phyloP scores from a whole-genome alignment of 371 early-diverging fungal species.

The Rhizopus sp. region DNA sequence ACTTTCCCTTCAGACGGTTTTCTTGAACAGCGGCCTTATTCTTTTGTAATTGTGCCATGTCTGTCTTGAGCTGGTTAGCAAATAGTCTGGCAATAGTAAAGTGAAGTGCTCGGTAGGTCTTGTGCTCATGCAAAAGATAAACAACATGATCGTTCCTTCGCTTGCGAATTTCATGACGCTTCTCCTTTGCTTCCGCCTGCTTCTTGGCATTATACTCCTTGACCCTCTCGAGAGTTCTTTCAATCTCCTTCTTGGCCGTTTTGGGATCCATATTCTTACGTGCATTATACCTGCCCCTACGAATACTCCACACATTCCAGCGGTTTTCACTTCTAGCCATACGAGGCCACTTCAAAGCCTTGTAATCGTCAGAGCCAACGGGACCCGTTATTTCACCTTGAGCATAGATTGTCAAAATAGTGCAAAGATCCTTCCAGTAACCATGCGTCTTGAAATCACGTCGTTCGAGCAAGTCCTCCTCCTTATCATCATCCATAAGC shows the following conservation, averaged over 20 bases:
- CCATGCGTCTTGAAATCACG: constrained; percentile 40
- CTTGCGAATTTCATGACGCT: constrained; percentile 19
- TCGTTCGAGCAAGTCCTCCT: constrained; percentile 5
- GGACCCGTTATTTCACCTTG: constrained; percentile 29
- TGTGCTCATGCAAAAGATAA: constrained; percentile 25
- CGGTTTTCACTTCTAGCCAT: neutral
- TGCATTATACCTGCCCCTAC: constrained; percentile 7
- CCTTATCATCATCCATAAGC: constrained; percentile 11
- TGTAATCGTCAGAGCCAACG: constrained; percentile 5
- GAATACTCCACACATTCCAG: constrained; percentile 4
- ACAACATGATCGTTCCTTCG: constrained; percentile 26
- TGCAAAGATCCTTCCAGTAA: constrained; percentile 60
- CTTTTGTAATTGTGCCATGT: constrained; percentile 38
- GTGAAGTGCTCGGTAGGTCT: constrained; percentile 45
- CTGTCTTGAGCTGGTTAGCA: constrained; percentile 50
- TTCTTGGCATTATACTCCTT: constrained; percentile 17
- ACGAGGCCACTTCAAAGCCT: constrained; percentile 25
- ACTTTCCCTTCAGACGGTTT: constrained; percentile 2
- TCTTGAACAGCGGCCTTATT: constrained; percentile 14
- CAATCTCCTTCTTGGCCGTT: constrained; percentile 5
- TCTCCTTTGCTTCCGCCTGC: constrained; percentile 19
- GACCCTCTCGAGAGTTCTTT: constrained; percentile 16
- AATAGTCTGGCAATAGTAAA: constrained; percentile 52
- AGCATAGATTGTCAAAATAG: constrained; percentile 41
- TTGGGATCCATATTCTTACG: constrained; percentile 8